phyloP scores from a whole-genome alignment of 306 rosid species.

The Echinosophora koreensis region DNA sequence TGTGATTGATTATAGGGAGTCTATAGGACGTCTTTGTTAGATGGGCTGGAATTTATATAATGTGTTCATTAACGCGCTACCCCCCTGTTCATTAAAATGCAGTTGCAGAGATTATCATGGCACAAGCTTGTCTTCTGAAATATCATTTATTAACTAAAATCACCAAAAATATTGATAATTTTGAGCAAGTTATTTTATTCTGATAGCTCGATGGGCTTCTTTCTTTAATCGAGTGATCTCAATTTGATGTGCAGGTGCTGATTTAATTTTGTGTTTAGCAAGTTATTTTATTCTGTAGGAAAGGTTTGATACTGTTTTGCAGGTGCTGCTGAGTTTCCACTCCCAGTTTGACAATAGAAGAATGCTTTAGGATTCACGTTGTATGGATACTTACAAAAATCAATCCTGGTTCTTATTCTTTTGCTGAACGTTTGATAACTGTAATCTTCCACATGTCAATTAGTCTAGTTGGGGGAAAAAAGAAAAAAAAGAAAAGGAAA shows the following conservation, averaged over 20 bases:
- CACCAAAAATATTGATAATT: no score
- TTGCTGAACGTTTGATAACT: background rate
- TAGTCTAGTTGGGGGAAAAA: background rate
- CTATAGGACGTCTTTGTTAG: no score
- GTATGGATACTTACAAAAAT: background rate
- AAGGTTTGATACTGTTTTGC: background rate
- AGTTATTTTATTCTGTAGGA: no score
- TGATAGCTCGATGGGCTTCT: no score
- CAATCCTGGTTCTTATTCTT: background rate
- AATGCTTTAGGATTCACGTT: background rate
- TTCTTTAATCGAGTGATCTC: no score
- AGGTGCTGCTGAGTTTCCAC: background rate
- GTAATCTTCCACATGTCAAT: constrained; percentile 5
- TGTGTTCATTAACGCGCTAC: no score
- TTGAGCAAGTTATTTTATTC: no score
- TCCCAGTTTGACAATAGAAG: background rate
- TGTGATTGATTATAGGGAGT: no score
- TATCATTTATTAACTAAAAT: no score
- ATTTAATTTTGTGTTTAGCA: no score
- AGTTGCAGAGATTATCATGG: background rate
- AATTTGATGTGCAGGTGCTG: no score
- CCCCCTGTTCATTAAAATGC: background rate
- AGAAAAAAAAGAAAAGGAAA: background rate
- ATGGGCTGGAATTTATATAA: no score
- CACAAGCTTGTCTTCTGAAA: background rate